phyloP scores from a whole-genome alignment of 2,329 filamentous ascomycete species.

The Aaosphaeria arxii region DNA sequence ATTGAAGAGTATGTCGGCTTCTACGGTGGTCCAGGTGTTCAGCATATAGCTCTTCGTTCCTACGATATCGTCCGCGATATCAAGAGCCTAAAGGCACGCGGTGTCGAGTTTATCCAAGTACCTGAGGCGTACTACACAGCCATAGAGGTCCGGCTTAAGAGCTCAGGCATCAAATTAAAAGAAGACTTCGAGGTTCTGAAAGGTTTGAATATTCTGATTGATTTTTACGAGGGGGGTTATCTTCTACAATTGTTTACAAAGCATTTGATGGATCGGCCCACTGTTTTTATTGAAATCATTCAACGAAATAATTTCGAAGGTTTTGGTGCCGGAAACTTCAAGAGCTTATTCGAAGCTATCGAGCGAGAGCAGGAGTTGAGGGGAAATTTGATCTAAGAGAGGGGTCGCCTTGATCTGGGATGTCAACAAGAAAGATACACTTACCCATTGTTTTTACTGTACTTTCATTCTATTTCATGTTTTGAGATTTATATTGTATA shows the following conservation, averaged over 20 bases:
- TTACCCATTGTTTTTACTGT: too few relatives aligned
- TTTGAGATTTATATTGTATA: too few relatives aligned
- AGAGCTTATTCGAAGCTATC: constrained; percentile 35
- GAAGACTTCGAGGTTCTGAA: constrained; percentile 75
- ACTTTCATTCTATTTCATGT: too few relatives aligned
- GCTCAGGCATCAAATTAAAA: constrained; percentile 52
- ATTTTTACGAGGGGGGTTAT: constrained; percentile 88
- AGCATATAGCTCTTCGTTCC: constrained; percentile 84
- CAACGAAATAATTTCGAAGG: constrained; percentile 82
- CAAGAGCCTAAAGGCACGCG: constrained; percentile 69
- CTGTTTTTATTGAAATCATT: constrained; percentile 91
- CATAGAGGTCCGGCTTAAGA: constrained; percentile 65
- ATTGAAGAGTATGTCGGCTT: constrained; percentile 83
- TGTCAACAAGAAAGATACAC: too few relatives aligned
- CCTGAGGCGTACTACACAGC: constrained; percentile 75
- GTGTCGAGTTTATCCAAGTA: constrained; percentile 84
- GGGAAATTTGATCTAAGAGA: not conserved
- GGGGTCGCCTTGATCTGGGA: too few relatives aligned
- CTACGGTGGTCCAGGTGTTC: constrained; percentile 80
- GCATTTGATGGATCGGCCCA: constrained; percentile 85
- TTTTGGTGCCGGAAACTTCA: constrained; percentile 90
- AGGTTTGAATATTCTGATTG: constrained; percentile 77
- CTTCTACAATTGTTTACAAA: constrained; percentile 57
- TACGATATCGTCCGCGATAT: constrained; percentile 73
- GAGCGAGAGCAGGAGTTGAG: not conserved